Percentiles rank a stretch among this genome's conserved stretches.
Evolutionary conservation across 305 asterid species (phyloP).

Genomic region (Solanum chacoense): DNA sequence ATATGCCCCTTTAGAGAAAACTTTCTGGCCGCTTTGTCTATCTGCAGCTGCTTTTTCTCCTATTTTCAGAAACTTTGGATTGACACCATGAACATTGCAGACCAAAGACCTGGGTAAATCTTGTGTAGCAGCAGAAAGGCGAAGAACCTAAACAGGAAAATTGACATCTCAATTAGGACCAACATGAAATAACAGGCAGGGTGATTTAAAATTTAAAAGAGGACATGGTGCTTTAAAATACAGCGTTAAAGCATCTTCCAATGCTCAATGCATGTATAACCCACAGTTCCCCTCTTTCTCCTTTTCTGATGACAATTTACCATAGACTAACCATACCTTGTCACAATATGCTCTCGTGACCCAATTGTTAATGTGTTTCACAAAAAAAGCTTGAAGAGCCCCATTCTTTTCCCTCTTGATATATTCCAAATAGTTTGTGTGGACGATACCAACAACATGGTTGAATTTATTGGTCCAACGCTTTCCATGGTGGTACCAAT

Average conservation of each 20-base stretch:
- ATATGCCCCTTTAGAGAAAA: conserved; percentile 88
- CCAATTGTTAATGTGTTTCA: conserved; percentile 91
- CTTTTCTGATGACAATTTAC: not conserved
- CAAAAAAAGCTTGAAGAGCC: conserved; percentile 87
- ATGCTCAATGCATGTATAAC: not conserved
- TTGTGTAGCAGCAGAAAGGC: conserved; percentile 98
- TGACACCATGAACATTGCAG: conserved; percentile 98
- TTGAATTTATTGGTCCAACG: conserved; percentile 98
- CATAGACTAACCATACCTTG: conserved; percentile 44
- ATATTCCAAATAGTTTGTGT: conserved; percentile 96
- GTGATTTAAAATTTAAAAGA: not conserved
- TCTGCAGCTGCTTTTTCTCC: conserved; percentile 86
- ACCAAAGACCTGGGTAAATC: conserved; percentile 75
- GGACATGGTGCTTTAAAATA: not conserved
- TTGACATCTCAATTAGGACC: not conserved
- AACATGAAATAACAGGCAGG: not conserved
- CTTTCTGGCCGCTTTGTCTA: conserved; percentile 59
- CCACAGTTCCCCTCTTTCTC: not conserved
- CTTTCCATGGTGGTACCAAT: conserved; percentile 98
- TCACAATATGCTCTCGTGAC: conserved; percentile 81
- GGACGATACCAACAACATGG: conserved; percentile 92
- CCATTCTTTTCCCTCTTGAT: conserved; percentile 98
- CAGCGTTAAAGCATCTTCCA: not conserved
- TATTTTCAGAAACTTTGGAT: conserved; percentile 77
- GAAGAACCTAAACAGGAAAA: conserved; percentile 60